Conservation (phyloP, 441 rosid genomes). For the Populus hybrid region DNA sequence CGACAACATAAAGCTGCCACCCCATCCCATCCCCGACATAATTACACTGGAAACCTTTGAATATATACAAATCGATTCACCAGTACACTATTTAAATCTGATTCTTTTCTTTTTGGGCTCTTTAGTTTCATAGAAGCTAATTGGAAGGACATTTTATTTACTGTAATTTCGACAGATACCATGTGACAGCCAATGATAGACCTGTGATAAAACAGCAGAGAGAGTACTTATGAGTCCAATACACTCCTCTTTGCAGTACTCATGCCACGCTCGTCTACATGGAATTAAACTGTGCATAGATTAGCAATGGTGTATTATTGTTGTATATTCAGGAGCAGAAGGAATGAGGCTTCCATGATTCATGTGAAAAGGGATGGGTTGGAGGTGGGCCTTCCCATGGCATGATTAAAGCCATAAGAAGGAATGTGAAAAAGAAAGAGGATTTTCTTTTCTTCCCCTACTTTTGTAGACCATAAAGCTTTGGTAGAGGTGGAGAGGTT, state of each 20-base stretch:
- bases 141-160: neutral
- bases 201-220: neutral
- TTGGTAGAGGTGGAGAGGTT: conserved; percentile 17
- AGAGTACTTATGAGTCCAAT: neutral
- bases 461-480: conserved; percentile 38
- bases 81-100: neutral
- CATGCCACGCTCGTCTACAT: neutral
- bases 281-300: neutral
- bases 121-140: neutral
- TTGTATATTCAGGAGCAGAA: neutral
- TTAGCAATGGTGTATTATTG: neutral
- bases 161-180: neutral
- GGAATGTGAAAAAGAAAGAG: conserved; percentile 8
- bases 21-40: neutral
- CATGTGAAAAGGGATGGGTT: conserved; percentile 11
- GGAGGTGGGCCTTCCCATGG: conserved; percentile 27
- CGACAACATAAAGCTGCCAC: neutral
- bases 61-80: neutral
- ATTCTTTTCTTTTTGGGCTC: neutral
- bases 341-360: conserved; percentile 15
- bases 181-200: neutral
- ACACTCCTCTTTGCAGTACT: too few relatives aligned
- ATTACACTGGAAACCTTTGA: neutral
- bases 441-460: conserved; percentile 6
- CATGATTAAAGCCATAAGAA: conserved; percentile 39